A percentile compares a stretch with the other conserved stretches of the same genome.
These are phyloP conservation scores for Xerocomellus intermedius DNA, from an alignment of 768 basidiomycete genomes.

Conservation along the genomic window DNA sequence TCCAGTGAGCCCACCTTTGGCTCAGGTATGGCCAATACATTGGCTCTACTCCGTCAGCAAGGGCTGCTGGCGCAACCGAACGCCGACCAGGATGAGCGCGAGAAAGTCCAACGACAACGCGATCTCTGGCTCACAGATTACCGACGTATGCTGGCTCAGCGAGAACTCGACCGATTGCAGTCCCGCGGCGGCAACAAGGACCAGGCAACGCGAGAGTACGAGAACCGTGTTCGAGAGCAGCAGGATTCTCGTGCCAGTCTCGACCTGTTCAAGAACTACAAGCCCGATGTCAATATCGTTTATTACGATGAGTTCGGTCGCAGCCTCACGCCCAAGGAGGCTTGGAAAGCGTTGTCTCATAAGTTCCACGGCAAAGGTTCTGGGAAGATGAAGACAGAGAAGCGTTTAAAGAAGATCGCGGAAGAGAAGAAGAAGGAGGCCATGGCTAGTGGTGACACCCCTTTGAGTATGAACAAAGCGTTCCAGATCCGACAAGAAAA, in stretches of 20 bases:
- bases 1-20: conserved; percentile 77
- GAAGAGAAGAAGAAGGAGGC: conserved; percentile 94
- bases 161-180: conserved; percentile 77
- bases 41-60: conserved; percentile 87
- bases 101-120: conserved; percentile 76
- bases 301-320: conserved; percentile 98
- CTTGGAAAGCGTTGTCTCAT: conserved; percentile 97
- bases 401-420: conserved; percentile 93
- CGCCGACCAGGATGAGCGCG: conserved; percentile 70
- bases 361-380: conserved; percentile 98
- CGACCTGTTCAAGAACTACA: conserved; percentile 89
- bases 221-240: conserved; percentile 89
- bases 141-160: conserved; percentile 67
- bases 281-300: conserved; percentile 93
- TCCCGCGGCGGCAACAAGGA: conserved; percentile 82
- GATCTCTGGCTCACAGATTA: conserved; percentile 92
- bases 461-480: conserved; percentile 90
- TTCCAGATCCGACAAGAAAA: conserved; percentile 94
- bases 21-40: conserved; percentile 83
- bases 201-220: conserved; percentile 91
- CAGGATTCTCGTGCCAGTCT: conserved; percentile 81
- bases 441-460: conserved; percentile 95
- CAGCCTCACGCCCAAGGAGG: conserved; percentile 86
- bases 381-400: conserved; percentile 96
- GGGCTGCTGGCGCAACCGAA: conserved; percentile 73